Base-by-base conservation (phyloP, 371 early-diverging fungal genomes). In the Mucor lusitanicus region DNA sequence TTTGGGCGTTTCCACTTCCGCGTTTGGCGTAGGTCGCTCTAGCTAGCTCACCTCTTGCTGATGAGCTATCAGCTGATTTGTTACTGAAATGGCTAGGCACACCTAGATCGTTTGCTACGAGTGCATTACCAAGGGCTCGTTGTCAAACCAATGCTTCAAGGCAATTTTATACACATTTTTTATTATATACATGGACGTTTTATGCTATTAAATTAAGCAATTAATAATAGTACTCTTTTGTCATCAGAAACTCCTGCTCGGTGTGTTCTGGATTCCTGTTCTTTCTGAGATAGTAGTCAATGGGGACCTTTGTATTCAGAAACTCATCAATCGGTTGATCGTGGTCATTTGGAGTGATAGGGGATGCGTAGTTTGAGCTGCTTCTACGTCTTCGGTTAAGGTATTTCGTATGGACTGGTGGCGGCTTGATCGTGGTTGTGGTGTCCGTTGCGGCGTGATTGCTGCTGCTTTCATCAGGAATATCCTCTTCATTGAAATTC, bases 341-440 rank as follows among this genome's bases (percentile, higher is more conserved):
- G 3, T 50, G 50, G 13, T 70, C 74, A 28, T 44, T 59, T 0
- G 74, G 74, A 9, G 74, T 74, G 6, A 74, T 54, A 6, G 74
- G 74, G 6, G 71, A 50, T 7, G 53, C 11, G 8, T 46, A 62
- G 12, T 46, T 53, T 11, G 50, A 50, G 25, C 50, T 50, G 50
- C 23, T 50, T 50, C 50, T 50, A 13, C 50, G 50, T 17, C 37
- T 19, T 33, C 59, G 19, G 40, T 54, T 35, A 25, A 64, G 25
- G 55, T 54, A 35, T 17, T 67, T 40, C 17, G 42, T 72, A 40
- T 62, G 48, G 0, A 61, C 56, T 12, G 62, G 61, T 37, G 72
- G 55, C 13, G 61, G 53, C 21, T 44, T 69, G 15, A 59, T 27
- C 19, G 56, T 53, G 8, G 62, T 21, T 6, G 17, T 32, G 33